These are phyloP conservation scores for Fusarium anthophilum DNA, from an alignment of 2,329 filamentous ascomycete species.

Conservation along the genomic window DNA sequence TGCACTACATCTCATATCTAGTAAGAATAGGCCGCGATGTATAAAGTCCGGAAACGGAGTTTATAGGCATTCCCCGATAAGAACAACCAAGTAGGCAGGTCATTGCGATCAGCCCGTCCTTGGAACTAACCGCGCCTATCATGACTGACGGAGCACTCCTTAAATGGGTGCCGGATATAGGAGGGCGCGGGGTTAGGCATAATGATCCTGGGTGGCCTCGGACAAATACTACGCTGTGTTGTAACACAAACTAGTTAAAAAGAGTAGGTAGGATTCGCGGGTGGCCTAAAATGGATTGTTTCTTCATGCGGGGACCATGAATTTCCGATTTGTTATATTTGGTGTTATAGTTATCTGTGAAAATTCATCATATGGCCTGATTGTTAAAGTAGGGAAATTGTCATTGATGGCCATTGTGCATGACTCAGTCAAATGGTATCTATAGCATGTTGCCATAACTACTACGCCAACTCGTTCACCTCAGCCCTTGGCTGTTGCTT, in stretches of 20 bases:
- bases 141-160: rapidly evolving
- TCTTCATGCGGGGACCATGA: background rate
- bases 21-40: background rate
- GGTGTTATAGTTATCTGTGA: rapidly evolving
- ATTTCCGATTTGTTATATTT: rapidly evolving
- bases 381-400: too few species aligned
- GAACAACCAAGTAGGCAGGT: background rate
- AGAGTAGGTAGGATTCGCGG: background rate
- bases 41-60: background rate
- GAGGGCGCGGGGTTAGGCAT: background rate
- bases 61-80: rapidly evolving
- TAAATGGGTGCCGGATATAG: background rate
- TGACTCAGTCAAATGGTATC: background rate
- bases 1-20: background rate
- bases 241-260: background rate
- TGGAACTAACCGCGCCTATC: background rate
- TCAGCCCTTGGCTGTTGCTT: background rate
- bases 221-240: background rate
- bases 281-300: background rate
- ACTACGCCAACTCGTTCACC: background rate
- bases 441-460: rapidly evolving
- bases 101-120: background rate
- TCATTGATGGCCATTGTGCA: rapidly evolving
- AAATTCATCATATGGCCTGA: rapidly evolving
- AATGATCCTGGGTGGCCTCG: background rate